These are phyloP conservation scores for Clonostachys chloroleuca DNA, from an alignment of 2,329 filamentous ascomycete genomes.

Conservation along the genomic window DNA sequence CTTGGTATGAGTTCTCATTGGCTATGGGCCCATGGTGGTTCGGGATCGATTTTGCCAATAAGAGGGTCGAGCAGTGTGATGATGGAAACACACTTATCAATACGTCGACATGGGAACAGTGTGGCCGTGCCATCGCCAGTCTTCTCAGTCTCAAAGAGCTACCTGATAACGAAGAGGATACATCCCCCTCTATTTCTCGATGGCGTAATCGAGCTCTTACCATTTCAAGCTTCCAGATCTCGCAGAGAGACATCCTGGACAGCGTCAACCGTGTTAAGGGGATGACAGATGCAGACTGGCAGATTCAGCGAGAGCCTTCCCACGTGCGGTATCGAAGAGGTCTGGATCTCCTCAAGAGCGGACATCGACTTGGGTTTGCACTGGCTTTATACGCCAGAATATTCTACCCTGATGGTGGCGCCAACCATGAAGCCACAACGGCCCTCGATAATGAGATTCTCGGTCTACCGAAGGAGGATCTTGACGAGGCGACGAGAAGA, in stretches of 20 bases:
- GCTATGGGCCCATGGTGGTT: conserved; percentile 22
- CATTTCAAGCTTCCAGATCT: conserved; percentile 51
- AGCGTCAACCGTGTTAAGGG: conserved; percentile 53
- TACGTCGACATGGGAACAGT: conserved; percentile 55
- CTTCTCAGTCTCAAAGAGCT: conserved; percentile 39
- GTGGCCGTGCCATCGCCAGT: conserved; percentile 47
- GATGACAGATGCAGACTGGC: conserved; percentile 57
- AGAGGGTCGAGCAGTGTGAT: conserved; percentile 39
- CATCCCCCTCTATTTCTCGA: conserved; percentile 28
- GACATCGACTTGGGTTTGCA: background rate
- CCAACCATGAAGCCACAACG: conserved; percentile 17
- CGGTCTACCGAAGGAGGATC: conserved; percentile 51
- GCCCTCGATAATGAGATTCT: conserved; percentile 44
- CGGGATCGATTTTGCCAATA: conserved; percentile 44
- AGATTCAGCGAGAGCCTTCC: conserved; percentile 39
- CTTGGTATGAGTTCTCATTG: conserved; percentile 49
- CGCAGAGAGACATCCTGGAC: conserved; percentile 61
- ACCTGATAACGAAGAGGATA: conserved; percentile 29
- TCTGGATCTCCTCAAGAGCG: background rate
- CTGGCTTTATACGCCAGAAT: conserved; percentile 44
- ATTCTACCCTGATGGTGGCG: conserved; percentile 42
- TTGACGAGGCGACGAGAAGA: conserved; percentile 50
- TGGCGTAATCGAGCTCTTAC: conserved; percentile 42
- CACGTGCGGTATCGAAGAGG: conserved; percentile 4
- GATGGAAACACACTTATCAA: conserved; percentile 53